These are phyloP conservation scores for Hericium coralloides DNA, from an alignment of 768 basidiomycete species.

Conservation along the genomic window DNA sequence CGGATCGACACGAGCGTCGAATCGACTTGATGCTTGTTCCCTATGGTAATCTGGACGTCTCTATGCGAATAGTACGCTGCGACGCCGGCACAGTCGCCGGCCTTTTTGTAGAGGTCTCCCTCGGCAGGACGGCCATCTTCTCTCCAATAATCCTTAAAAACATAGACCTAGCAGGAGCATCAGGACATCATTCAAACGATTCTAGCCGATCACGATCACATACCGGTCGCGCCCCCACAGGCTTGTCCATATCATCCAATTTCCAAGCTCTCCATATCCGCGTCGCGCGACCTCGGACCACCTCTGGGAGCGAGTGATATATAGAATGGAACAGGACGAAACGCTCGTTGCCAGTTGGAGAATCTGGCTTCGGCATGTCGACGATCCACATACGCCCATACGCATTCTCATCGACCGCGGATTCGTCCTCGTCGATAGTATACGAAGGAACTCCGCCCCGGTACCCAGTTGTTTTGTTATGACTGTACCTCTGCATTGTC, in stretches of 20 bases:
- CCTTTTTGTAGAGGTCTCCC: background rate
- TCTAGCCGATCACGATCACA: background rate
- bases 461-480: background rate
- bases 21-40: no score
- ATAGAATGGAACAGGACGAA: background rate
- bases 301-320: background rate
- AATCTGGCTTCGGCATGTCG: background rate
- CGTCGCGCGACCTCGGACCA: background rate
- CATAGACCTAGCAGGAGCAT: background rate
- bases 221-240: background rate
- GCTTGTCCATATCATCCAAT: background rate
- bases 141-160: background rate
- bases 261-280: background rate
- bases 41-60: background rate
- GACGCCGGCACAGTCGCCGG: background rate
- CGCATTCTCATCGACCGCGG: background rate
- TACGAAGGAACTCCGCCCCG: background rate
- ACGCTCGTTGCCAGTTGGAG: no score
- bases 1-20: no score
- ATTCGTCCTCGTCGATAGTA: background rate
- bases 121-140: background rate
- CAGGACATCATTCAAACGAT: no score
- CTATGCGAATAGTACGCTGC: background rate
- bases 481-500: background rate
- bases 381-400: background rate